Evolutionary conservation across 2,329 filamentous ascomycete genomes (phyloP).

Genomic region (Pezicula neosporulosa): DNA sequence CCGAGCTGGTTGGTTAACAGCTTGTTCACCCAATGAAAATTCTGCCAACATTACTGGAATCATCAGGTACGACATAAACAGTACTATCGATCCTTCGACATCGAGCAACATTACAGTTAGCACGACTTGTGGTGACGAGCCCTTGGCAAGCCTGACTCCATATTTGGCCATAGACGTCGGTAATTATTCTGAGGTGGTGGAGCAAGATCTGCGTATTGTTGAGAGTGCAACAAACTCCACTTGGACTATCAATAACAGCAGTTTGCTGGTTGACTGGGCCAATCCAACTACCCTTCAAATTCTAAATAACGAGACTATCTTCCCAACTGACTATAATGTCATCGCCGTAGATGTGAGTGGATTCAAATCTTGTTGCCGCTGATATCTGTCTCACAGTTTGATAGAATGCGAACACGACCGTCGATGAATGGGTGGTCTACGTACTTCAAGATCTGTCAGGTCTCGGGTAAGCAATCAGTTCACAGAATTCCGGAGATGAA

Average conservation of each 20-base stretch:
- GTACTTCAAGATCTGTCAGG: no score
- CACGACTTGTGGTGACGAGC: conserved; percentile 26
- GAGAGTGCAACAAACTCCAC: conserved; percentile 32
- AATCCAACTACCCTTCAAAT: conserved; percentile 39
- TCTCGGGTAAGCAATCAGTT: no score
- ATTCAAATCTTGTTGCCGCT: no score
- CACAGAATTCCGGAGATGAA: no score
- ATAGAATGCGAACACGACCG: no score
- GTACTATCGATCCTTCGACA: conserved; percentile 27
- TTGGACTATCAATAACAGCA: conserved; percentile 46
- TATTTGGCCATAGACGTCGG: conserved; percentile 21
- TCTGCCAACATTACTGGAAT: conserved; percentile 40
- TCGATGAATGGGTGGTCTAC: no score
- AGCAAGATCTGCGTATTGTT: conserved; percentile 11
- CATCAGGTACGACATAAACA: conserved; percentile 35
- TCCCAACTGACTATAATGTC: conserved; percentile 25
- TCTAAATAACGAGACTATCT: conserved; percentile 24
- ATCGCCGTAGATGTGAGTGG: no score
- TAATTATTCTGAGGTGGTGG: conserved; percentile 5
- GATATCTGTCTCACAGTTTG: no score
- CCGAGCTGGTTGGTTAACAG: conserved; percentile 40
- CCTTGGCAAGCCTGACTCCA: conserved; percentile 22
- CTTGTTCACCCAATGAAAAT: conserved; percentile 55
- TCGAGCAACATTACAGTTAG: conserved; percentile 15
- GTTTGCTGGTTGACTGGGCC: conserved; percentile 42